Evolutionary conservation across 345 rosid genomes (phyloP).

Genomic region (Salix brachista): DNA sequence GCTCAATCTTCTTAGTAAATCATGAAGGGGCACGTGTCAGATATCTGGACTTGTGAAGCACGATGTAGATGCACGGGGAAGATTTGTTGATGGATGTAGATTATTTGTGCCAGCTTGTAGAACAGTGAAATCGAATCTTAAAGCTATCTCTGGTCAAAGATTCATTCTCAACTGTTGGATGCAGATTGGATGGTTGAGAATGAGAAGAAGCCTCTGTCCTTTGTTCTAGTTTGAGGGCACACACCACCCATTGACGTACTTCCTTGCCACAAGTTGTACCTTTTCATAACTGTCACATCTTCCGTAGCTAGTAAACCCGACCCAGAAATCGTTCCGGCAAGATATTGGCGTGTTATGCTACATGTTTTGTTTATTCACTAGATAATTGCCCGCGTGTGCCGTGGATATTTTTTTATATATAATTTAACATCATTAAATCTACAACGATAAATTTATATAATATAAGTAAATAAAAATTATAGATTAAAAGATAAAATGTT

Average conservation of each 20-base stretch:
- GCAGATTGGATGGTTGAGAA: constrained; percentile 37
- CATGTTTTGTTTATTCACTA: too few relatives aligned
- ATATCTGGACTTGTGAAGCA: constrained; percentile 4
- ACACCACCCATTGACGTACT: constrained; percentile 1
- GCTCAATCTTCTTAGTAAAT: not conserved
- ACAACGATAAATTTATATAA: too few relatives aligned
- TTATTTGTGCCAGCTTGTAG: not conserved
- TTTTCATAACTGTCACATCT: not conserved
- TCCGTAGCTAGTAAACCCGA: too few relatives aligned
- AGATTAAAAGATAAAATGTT: too few relatives aligned
- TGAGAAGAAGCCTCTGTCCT: constrained; percentile 9
- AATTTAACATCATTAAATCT: too few relatives aligned
- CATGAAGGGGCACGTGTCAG: constrained; percentile 23
- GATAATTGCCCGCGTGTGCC: too few relatives aligned
- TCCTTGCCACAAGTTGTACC: not conserved
- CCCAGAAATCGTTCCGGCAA: too few relatives aligned
- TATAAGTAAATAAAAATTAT: too few relatives aligned
- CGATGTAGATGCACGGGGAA: constrained; percentile 16
- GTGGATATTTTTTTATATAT: too few relatives aligned
- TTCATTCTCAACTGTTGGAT: constrained; percentile 36
- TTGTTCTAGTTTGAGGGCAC: constrained; percentile 9
- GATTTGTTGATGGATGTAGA: constrained; percentile 14
- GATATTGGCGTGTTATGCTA: too few relatives aligned
- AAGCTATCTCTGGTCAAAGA: constrained; percentile 35
- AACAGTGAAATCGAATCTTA: constrained; percentile 25